Conservation (phyloP, 805 yeast genomes). For the Starmerella vaccinii region DNA sequence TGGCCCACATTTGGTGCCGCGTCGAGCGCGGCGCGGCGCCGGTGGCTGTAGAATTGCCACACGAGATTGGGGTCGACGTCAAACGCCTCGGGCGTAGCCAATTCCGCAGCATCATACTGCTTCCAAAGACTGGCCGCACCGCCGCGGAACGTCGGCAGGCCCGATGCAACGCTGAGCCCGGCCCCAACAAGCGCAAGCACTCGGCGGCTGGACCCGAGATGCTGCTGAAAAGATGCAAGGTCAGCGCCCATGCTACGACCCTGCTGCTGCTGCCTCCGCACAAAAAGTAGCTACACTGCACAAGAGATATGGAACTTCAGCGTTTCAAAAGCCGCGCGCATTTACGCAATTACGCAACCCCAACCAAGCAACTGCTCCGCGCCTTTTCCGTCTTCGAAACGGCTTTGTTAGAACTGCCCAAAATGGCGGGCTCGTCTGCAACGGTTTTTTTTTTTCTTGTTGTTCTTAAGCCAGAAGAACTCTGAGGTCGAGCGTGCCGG, state of each 20-base stretch:
- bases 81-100: slow-evolving; percentile 90
- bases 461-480: no score
- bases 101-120: slow-evolving; percentile 63
- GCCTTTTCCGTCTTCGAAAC: background rate
- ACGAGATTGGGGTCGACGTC: slow-evolving; percentile 72
- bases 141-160: slow-evolving; percentile 65
- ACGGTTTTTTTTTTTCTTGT: no score
- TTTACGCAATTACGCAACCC: no score
- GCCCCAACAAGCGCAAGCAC: slow-evolving; percentile 57
- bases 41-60: slow-evolving; percentile 76
- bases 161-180: slow-evolving; percentile 69
- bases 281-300: background rate
- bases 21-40: slow-evolving; percentile 52
- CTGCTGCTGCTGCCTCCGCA: background rate
- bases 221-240: slow-evolving; percentile 28
- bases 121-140: slow-evolving; percentile 62
- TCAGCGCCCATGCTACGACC: background rate
- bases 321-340: background rate
- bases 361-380: no score
- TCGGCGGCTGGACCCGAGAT: slow-evolving; percentile 28
- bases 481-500: no score
- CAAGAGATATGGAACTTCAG: background rate
- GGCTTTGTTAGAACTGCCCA: background rate
- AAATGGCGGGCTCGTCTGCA: no score
- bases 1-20: slow-evolving; percentile 73